phyloP scores from a whole-genome alignment of 23 red algal species.

The Gracilariopsis chorda region DNA sequence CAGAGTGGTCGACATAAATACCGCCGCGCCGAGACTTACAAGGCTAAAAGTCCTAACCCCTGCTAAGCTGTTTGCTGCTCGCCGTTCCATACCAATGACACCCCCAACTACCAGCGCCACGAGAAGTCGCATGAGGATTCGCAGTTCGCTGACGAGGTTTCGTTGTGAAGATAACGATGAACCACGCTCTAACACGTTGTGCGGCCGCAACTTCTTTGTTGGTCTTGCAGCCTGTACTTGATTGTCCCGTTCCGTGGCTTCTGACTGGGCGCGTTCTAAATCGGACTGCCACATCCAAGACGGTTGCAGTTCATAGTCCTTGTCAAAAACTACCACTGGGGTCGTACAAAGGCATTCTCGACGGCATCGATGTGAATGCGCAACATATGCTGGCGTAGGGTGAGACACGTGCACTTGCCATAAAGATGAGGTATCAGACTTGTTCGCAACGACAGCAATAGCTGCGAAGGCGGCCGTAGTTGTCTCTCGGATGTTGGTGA shows the following conservation, averaged over 20 bases:
- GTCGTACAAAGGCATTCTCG: neutral
- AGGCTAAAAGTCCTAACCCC: constrained; percentile 69
- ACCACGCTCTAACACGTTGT: neutral
- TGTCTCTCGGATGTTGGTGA: neutral
- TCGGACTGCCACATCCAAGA: neutral
- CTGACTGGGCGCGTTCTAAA: neutral
- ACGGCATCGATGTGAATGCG: neutral
- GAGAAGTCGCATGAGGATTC: constrained; percentile 21
- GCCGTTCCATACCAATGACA: constrained; percentile 73
- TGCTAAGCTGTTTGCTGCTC: constrained; percentile 56
- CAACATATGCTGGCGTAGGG: neutral
- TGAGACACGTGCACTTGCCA: neutral
- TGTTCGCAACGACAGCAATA: neutral
- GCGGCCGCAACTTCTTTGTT: neutral
- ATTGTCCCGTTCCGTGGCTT: neutral
- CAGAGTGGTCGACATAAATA: constrained; percentile 61
- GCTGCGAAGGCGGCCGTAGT: neutral
- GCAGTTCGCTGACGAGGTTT: neutral
- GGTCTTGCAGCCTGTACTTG: neutral
- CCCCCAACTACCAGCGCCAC: constrained; percentile 68
- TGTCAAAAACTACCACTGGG: constrained; percentile 1
- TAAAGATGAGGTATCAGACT: neutral
- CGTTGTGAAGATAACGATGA: constrained; percentile 13
- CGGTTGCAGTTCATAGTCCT: neutral
- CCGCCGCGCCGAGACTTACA: constrained; percentile 55